Base-by-base conservation (phyloP, 352 stramenopile species). In the Elongisporangium prolatum region DNA sequence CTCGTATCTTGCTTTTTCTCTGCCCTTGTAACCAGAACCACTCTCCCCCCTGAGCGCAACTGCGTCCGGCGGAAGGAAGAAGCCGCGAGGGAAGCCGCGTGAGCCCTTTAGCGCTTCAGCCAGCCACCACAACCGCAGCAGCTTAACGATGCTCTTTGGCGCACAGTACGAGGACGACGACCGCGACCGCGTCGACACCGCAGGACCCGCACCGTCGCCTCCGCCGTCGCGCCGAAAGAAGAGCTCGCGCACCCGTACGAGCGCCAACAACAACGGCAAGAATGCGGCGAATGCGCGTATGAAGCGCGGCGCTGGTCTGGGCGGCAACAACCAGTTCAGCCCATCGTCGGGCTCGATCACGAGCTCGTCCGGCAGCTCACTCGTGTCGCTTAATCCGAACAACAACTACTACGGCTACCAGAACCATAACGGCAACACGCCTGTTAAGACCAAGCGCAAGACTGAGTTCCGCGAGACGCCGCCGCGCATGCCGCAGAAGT, bases 151-250 rank as follows among this genome's bases (percentile, higher is more conserved):
- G 69, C 63, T 77, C 21, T 77, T 77, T 24, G 69, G 69, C 0
- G 65, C 69, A 52, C 69, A 77, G 66, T 77, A 74, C 53, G 69
- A 77, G 57, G 69, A 77, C 55, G 69, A 77, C 58, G 65, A 60
- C 4, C 53, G 56, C 54, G 67, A 74, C 54, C 67, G 67, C 56
- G 61, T 74, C 50, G 67, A 44, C 34, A 44, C 34, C 5, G 40
- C 20, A 40, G 51, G 63, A 24, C 53, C 58, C 21, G 65, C 69
- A 55, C 63, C 69, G 20, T 34, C 67, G 62, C 65, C 58, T 21
- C 64, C 69, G 57, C 63, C 69, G 20, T 34, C 67, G 62, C 65
- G 57, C 37, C 49, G 50, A 24, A 63, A 63, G 57, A 63, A 63
- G 50, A 51, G 16, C 40, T 22, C 52, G 22, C 66, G 63, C 11